phyloP scores from a whole-genome alignment of 1,284 basidiomycete genomes.

The Stereum hirsutum region DNA sequence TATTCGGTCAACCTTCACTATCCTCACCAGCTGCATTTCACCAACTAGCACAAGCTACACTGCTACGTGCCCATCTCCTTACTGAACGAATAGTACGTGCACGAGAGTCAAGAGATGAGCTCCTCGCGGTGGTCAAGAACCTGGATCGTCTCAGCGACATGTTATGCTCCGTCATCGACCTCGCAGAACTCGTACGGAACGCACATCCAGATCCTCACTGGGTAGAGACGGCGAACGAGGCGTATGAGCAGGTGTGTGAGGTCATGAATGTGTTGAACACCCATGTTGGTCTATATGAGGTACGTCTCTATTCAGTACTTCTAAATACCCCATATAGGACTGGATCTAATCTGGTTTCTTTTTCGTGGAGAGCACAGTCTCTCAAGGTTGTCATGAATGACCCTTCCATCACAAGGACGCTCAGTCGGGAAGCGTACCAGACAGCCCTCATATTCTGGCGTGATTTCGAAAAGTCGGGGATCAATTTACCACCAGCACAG shows the following conservation, averaged over 20 bases:
- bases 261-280: slow-evolving; percentile 99
- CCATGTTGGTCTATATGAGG: slow-evolving; percentile 87
- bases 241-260: slow-evolving; percentile 89
- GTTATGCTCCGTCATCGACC: slow-evolving; percentile 93
- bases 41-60: slow-evolving; percentile 60
- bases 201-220: slow-evolving; percentile 84
- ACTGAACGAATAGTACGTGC: slow-evolving; percentile 69
- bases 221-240: slow-evolving; percentile 78
- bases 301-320: slow-evolving; percentile 30
- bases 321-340: no score
- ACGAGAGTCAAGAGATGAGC: slow-evolving; percentile 55
- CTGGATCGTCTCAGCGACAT: slow-evolving; percentile 93
- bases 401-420: slow-evolving; percentile 46
- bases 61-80: slow-evolving; percentile 63
- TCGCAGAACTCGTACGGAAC: slow-evolving; percentile 90
- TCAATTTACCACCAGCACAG: slow-evolving; percentile 75
- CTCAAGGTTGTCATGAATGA: slow-evolving; percentile 58
- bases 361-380: slow-evolving; percentile 33
- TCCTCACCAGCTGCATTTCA: slow-evolving; percentile 53
- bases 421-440: slow-evolving; percentile 62
- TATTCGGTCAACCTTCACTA: slow-evolving; percentile 63
- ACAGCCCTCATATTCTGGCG: slow-evolving; percentile 92
- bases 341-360: slow-evolving; percentile 9
- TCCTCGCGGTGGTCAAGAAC: slow-evolving; percentile 85
- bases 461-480: slow-evolving; percentile 97